Evolutionary conservation across 768 basidiomycete genomes (phyloP).

Genomic region (Lanmaoa rubissima): DNA sequence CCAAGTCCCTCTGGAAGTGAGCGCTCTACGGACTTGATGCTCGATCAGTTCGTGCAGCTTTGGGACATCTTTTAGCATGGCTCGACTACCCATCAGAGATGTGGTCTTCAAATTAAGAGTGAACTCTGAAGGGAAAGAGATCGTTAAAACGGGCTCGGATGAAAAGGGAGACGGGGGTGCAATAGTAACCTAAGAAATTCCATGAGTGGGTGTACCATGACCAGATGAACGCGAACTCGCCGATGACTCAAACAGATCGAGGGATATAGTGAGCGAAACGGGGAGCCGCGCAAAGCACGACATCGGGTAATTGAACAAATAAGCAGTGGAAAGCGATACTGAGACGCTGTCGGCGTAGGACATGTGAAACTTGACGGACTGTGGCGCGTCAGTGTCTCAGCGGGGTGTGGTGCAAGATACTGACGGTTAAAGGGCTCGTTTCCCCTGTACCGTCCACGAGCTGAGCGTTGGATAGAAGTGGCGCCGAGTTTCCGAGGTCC

Average conservation of each 20-base stretch:
- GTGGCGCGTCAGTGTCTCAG: conserved; percentile 18
- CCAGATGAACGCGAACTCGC: conserved; percentile 38
- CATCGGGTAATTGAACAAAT: conserved; percentile 83
- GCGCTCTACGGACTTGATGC: conserved; percentile 70
- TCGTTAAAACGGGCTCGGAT: conserved; percentile 56
- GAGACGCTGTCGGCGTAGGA: conserved; percentile 83
- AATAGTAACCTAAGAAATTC: conserved; percentile 50
- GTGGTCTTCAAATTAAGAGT: conserved; percentile 83
- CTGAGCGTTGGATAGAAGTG: conserved; percentile 69
- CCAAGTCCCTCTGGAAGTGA: conserved; percentile 62
- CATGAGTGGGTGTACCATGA: not conserved
- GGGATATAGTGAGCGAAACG: conserved; percentile 74
- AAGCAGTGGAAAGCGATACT: conserved; percentile 79
- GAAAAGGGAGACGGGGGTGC: conserved; percentile 57
- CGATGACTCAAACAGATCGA: conserved; percentile 69
- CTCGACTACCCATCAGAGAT: conserved; percentile 91
- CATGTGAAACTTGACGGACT: conserved; percentile 84
- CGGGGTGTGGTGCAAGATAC: conserved; percentile 5
- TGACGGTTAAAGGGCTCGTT: conserved; percentile 30
- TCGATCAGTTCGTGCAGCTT: conserved; percentile 95
- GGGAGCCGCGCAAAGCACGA: conserved; percentile 80
- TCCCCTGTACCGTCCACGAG: conserved; percentile 29
- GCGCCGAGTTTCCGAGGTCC: conserved; percentile 79
- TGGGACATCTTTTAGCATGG: conserved; percentile 96
- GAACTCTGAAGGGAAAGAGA: conserved; percentile 84